Conservation (phyloP, 164 flowering plant species). For the Magnolia kwangsiensis region DNA sequence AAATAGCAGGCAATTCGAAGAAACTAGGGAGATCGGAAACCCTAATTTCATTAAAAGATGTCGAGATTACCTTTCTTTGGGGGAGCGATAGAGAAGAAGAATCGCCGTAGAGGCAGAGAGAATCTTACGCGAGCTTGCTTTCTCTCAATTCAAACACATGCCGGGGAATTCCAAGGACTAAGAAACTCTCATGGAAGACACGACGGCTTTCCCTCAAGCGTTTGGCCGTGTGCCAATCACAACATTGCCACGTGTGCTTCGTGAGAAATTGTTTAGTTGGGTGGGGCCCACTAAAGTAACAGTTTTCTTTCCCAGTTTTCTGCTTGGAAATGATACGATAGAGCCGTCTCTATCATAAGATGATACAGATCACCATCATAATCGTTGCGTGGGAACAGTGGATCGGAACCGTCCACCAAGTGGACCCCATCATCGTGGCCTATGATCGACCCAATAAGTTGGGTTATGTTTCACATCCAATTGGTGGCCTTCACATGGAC, state of each 20-base stretch:
- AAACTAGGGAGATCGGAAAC: not conserved
- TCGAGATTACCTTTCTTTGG: not conserved
- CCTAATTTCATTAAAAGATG: slow-evolving; percentile 1
- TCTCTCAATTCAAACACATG: not conserved
- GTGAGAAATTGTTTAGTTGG: not conserved
- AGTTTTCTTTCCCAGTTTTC: not conserved
- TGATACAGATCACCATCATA: too few relatives aligned
- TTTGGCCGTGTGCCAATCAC: not conserved
- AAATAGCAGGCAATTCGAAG: not conserved
- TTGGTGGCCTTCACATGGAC: too few relatives aligned
- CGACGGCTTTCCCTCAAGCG: not conserved
- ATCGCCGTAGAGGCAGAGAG: not conserved
- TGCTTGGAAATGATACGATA: too few relatives aligned
- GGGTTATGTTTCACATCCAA: too few relatives aligned
- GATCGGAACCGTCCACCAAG: too few relatives aligned
- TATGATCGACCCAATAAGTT: too few relatives aligned
- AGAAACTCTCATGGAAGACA: not conserved
- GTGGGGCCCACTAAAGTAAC: not conserved
- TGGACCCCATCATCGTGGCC: too few relatives aligned
- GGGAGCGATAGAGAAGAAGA: not conserved
- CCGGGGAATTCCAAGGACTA: not conserved
- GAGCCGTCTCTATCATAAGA: too few relatives aligned
- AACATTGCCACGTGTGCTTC: not conserved
- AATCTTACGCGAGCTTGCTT: not conserved
- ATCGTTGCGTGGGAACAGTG: too few relatives aligned